A percentile compares a stretch with the other conserved stretches of the same genome.
These are phyloP conservation scores for Lactifluus subvellereus DNA, from an alignment of 768 basidiomycete genomes.

Conservation along the genomic window DNA sequence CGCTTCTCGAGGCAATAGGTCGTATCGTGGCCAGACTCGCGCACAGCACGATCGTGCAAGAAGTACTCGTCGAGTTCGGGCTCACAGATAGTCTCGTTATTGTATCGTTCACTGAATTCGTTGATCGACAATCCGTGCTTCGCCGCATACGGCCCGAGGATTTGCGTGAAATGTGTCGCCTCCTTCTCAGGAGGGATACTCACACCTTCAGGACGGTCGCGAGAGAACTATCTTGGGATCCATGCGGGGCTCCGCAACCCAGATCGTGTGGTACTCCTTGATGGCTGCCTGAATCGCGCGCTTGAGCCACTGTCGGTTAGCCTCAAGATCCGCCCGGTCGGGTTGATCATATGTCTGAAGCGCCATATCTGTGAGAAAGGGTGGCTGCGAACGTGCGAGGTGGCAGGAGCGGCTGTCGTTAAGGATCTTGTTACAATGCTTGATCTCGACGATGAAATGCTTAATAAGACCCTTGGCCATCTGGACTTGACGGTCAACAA, in stretches of 20 bases:
- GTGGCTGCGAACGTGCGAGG: no score
- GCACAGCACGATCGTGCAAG: no score
- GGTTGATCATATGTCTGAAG: constrained; percentile 96
- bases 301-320: constrained; percentile 15
- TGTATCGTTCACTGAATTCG: constrained; percentile 61
- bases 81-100: constrained; percentile 79
- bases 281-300: no score
- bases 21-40: no score
- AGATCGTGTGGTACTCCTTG: no score
- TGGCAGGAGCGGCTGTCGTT: no score
- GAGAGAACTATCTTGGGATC: constrained; percentile 90
- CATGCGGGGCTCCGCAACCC: no score
- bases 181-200: no score
- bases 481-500: constrained; percentile 83
- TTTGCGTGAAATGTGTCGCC: constrained; percentile 84
- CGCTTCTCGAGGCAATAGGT: constrained; percentile 82
- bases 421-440: no score
- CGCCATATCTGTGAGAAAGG: constrained; percentile 50
- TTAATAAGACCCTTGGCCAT: constrained; percentile 94
- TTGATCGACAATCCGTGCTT: no score
- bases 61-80: constrained; percentile 27
- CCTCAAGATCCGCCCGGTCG: constrained; percentile 72
- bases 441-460: no score
- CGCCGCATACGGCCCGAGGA: constrained; percentile 85
- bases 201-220: constrained; percentile 66